These are phyloP conservation scores for Ogataea philodendri DNA, from an alignment of 805 yeast species.

Conservation along the genomic window DNA sequence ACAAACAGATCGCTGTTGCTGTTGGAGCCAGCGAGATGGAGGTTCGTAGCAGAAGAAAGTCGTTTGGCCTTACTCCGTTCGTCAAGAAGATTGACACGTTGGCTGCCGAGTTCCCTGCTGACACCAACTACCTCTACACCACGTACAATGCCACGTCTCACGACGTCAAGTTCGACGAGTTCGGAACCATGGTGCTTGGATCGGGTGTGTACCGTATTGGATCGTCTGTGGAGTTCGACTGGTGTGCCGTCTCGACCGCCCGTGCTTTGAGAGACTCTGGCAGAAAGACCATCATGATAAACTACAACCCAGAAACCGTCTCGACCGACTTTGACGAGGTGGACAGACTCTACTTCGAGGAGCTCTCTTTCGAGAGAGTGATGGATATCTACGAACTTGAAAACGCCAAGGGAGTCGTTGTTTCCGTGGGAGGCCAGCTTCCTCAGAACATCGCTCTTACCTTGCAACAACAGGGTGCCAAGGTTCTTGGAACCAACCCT, in stretches of 20 bases:
- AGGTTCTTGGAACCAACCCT: slow-evolving; percentile 94
- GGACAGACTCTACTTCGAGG: slow-evolving; percentile 93
- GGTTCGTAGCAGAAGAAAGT: slow-evolving; percentile 92
- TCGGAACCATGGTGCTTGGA: slow-evolving; percentile 93
- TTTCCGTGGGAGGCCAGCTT: slow-evolving; percentile 99
- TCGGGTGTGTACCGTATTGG: slow-evolving; percentile 99
- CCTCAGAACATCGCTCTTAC: slow-evolving; percentile 94
- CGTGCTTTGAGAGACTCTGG: slow-evolving; percentile 87
- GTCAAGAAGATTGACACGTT: slow-evolving; percentile 97
- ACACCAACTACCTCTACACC: slow-evolving; percentile 89
- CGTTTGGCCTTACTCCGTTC: slow-evolving; percentile 82
- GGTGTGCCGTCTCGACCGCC: slow-evolving; percentile 98
- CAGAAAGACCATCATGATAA: slow-evolving; percentile 90
- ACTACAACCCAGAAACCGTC: slow-evolving; percentile 98
- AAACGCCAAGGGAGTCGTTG: slow-evolving; percentile 84
- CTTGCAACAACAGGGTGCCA: slow-evolving; percentile 89
- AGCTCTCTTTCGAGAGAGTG: slow-evolving; percentile 89
- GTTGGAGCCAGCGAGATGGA: slow-evolving; percentile 88
- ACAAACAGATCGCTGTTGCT: slow-evolving; percentile 90
- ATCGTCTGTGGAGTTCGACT: slow-evolving; percentile 97
- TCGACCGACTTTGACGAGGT: slow-evolving; percentile 98
- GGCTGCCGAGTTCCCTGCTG: slow-evolving; percentile 98
- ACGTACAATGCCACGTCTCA: slow-evolving; percentile 90
- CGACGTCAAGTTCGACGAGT: slow-evolving; percentile 83
- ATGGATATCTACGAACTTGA: slow-evolving; percentile 93